Percentiles rank a stretch among this genome's conserved stretches.
These are phyloP conservation scores for Euptelea pleiosperma DNA, from an alignment of 164 flowering plant genomes.

Conservation along the genomic window DNA sequence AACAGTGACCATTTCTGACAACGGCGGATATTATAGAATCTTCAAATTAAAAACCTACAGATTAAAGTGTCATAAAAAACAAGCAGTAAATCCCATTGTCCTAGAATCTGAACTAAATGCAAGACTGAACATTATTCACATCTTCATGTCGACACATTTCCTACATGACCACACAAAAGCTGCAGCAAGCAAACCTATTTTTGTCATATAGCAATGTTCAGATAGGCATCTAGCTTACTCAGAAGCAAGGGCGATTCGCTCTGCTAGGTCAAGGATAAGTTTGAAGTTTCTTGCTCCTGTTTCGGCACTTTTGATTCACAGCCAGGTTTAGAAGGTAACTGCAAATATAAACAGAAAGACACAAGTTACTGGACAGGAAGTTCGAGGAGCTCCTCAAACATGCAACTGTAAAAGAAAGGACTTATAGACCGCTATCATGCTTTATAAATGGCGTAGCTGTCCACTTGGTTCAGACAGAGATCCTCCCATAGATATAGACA, in stretches of 20 bases:
- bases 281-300: slow-evolving; percentile 9
- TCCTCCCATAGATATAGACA: no score
- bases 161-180: not conserved
- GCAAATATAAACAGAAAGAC: slow-evolving; percentile 11
- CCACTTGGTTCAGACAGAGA: no score
- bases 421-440: no score
- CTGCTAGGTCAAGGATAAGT: not conserved
- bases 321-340: slow-evolving; percentile 15
- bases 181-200: slow-evolving; percentile 2
- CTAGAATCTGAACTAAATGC: slow-evolving; percentile 4
- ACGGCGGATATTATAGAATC: no score
- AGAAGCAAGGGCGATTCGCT: not conserved
- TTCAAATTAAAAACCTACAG: not conserved
- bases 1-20: no score
- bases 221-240: not conserved
- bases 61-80: no score
- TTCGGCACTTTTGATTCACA: slow-evolving; percentile 11
- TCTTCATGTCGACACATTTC: slow-evolving; percentile 42
- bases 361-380: no score
- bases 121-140: slow-evolving; percentile 26
- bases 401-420: no score
- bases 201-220: not conserved
- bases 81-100: not conserved
- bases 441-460: no score
- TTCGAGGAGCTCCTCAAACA: no score